Conservation (phyloP, 139 green algal genomes). For the Chlorella sp. region DNA sequence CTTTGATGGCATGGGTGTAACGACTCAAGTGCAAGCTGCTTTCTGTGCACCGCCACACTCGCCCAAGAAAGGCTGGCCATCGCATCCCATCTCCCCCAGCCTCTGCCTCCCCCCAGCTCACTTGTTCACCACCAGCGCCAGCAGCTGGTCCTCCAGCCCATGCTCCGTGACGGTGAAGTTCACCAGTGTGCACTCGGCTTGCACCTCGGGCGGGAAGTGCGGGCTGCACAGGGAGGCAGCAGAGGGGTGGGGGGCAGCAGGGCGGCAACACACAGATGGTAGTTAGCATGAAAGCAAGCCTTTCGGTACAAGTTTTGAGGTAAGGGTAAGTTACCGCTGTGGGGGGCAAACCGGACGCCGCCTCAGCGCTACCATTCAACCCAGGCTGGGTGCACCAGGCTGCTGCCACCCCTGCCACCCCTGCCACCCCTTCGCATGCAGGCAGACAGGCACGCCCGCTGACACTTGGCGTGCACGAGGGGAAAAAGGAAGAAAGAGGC, state of each 20-base stretch:
- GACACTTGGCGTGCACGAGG: conserved; percentile 89
- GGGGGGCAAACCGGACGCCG: neutral
- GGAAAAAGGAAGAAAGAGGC: too few relatives aligned
- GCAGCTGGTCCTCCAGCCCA: conserved; percentile 92
- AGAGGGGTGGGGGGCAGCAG: neutral
- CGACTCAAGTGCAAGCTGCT: neutral
- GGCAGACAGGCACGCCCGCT: neutral
- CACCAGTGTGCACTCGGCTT: conserved; percentile 86
- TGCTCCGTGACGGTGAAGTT: conserved; percentile 94
- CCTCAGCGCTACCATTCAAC: neutral
- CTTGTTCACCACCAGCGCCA: conserved; percentile 87
- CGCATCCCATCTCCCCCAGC: neutral
- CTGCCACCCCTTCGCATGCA: too few relatives aligned
- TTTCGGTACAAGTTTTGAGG: neutral
- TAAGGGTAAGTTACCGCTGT: too few relatives aligned
- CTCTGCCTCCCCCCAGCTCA: neutral
- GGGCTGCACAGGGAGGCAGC: conserved; percentile 60
- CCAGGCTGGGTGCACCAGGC: neutral
- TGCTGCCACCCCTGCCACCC: too few relatives aligned
- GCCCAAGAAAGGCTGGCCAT: neutral
- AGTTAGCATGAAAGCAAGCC: neutral
- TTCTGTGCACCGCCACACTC: neutral
- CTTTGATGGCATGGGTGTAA: neutral
- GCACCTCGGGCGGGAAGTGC: conserved; percentile 89
- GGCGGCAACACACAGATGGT: neutral